Evolutionary conservation across 169 alveolate species (phyloP), one percentile per base, ranked within the genome.

Genomic region (Plasmodium billcollinsi): DNA sequence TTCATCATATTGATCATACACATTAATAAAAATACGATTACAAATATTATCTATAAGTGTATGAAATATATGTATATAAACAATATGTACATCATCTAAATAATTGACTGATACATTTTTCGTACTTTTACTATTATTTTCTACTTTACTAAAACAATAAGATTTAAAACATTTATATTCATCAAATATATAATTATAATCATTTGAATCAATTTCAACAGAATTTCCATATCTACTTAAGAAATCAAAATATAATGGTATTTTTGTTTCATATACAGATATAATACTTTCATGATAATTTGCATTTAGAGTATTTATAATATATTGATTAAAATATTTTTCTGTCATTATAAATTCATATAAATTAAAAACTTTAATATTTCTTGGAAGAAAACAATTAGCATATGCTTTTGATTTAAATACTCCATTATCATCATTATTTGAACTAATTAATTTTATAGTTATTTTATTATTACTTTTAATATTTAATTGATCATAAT

Each of bases 271-370:
- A 58, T 78, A 78, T 3, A 78, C 89, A n/a, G 89, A 78, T n/a
- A 78, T 59, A 7, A 78, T 78, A 66, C 76, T 85, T 56, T 63
- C 90, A 66, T 86, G 92, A 67, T 91, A 90, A 29, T 90, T 88
- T 20, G 74, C 76, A 43, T 94, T 93, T 74, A 94, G 65, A 26
- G 96, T 75, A 12, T 94, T 92, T 21, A 86, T 90, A 26, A 85
- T 85, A 76, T 89, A 89, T 33, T 88, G 33, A 73, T 89, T 73
- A 56, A 72, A 89, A 65, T 94, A 92, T 67, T 90, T 88, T 50
- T 94, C 92, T 21, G 92, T 63, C 70, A 88, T 52, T 69, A 90
- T 88, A 6, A 94, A 94, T 20, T 83, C 88, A 43, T 92, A 92
- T 20, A 88, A 59, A 54, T 85, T 71, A 61, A 94, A 71, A 45